phyloP scores from a whole-genome alignment of 2,329 filamentous ascomycete genomes.

The Incumbomyces delicatus region DNA sequence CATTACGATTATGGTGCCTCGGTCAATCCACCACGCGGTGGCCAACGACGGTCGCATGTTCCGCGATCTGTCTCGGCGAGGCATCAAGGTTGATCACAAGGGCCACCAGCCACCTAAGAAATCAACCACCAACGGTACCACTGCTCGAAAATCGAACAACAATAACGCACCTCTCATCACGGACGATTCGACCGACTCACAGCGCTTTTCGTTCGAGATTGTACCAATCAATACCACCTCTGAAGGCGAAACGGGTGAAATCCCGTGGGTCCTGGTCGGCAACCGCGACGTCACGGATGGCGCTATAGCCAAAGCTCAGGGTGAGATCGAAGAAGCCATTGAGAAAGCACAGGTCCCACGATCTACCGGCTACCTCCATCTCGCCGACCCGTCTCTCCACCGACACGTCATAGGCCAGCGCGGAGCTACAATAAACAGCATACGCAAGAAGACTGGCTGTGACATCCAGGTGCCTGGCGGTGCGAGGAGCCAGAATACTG shows the following conservation, averaged over 20 bases:
- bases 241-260: slow-evolving; percentile 29
- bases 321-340: slow-evolving; percentile 62
- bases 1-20: slow-evolving; percentile 76
- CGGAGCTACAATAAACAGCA: slow-evolving; percentile 84
- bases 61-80: slow-evolving; percentile 76
- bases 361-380: slow-evolving; percentile 74
- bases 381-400: slow-evolving; percentile 83
- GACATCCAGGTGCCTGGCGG: slow-evolving; percentile 85
- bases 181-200: slow-evolving; percentile 61
- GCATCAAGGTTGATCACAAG: slow-evolving; percentile 84
- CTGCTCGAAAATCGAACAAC: slow-evolving; percentile 38
- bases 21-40: slow-evolving; percentile 71
- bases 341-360: slow-evolving; percentile 42
- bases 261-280: slow-evolving; percentile 80
- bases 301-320: slow-evolving; percentile 71
- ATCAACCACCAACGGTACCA: slow-evolving; percentile 33
- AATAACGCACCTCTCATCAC: slow-evolving; percentile 76
- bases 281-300: slow-evolving; percentile 45
- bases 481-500: slow-evolving; percentile 39
- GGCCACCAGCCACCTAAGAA: slow-evolving; percentile 68
- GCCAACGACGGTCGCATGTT: slow-evolving; percentile 89
- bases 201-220: slow-evolving; percentile 70
- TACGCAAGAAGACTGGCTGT: slow-evolving; percentile 84
- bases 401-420: slow-evolving; percentile 81
- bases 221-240: slow-evolving; percentile 33